Percentiles rank a stretch among this genome's conserved stretches.
phyloP scores from a whole-genome alignment of 768 basidiomycete species.

The Phaeotremella skinneri region DNA sequence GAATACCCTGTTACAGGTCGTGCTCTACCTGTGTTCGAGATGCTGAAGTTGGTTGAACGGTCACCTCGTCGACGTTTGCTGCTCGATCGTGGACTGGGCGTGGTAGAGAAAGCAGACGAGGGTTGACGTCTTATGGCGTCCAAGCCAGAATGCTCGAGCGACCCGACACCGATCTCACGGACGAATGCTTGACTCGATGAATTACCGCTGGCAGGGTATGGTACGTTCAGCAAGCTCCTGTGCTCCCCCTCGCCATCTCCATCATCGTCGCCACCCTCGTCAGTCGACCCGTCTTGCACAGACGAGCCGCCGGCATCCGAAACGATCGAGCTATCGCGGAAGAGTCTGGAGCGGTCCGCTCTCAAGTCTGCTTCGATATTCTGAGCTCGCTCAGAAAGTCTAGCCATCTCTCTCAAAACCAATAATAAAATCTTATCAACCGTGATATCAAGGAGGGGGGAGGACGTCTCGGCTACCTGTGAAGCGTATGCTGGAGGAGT shows the following conservation, averaged over 20 bases:
- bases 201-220: too few species aligned
- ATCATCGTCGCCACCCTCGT: slow-evolving; percentile 8
- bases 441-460: slow-evolving; percentile 41
- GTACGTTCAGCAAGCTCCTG: background rate
- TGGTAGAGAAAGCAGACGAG: slow-evolving; percentile 52
- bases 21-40: background rate
- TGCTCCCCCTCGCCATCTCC: background rate
- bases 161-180: background rate
- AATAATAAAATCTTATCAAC: slow-evolving; percentile 42
- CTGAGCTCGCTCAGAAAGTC: background rate
- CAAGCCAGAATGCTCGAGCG: background rate
- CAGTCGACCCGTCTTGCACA: slow-evolving; percentile 3
- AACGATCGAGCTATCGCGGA: slow-evolving; percentile 6
- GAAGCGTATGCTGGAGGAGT: slow-evolving; percentile 30
- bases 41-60: slow-evolving; percentile 2
- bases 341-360: background rate
- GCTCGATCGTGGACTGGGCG: background rate
- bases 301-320: slow-evolving; percentile 8
- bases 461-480: slow-evolving; percentile 13
- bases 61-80: slow-evolving; percentile 16
- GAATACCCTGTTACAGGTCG: background rate
- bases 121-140: background rate
- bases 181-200: background rate
- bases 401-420: slow-evolving; percentile 35
- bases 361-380: background rate